These are phyloP conservation scores for Noccaea bulbosa DNA, from an alignment of 345 rosid species.

Conservation along the genomic window DNA sequence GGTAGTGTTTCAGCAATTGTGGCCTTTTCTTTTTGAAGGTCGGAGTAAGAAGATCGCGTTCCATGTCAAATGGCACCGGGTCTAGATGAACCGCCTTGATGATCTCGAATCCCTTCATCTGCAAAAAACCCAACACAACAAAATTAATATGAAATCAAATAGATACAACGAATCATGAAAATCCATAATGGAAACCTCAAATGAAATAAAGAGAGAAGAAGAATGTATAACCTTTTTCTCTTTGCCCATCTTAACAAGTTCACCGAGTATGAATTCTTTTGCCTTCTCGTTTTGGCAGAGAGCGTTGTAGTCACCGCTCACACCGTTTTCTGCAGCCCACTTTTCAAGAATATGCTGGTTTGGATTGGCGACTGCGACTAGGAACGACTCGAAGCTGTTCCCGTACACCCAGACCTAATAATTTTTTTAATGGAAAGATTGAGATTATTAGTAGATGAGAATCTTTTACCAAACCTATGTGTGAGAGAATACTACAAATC, in stretches of 20 bases:
- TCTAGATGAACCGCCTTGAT: slow-evolving; percentile 81
- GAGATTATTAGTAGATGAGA: slow-evolving; percentile 6
- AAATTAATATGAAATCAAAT: not conserved
- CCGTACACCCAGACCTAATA: slow-evolving; percentile 87
- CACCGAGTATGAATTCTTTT: slow-evolving; percentile 63
- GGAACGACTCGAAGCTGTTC: slow-evolving; percentile 82
- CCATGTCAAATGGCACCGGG: slow-evolving; percentile 75
- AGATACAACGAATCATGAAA: not conserved
- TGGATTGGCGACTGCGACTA: slow-evolving; percentile 73
- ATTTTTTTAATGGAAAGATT: slow-evolving; percentile 16
- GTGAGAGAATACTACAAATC: too few species aligned
- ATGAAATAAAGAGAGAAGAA: not conserved
- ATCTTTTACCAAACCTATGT: not conserved
- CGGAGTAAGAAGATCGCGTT: slow-evolving; percentile 79
- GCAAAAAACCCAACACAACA: slow-evolving; percentile 37
- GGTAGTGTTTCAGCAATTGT: slow-evolving; percentile 73
- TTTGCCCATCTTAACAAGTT: slow-evolving; percentile 67
- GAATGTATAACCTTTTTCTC: slow-evolving; percentile 62
- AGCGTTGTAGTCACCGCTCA: slow-evolving; percentile 59
- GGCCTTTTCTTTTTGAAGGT: slow-evolving; percentile 93
- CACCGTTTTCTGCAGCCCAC: slow-evolving; percentile 68
- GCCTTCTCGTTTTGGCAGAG: slow-evolving; percentile 69
- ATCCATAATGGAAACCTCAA: not conserved
- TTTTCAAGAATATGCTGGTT: slow-evolving; percentile 62
- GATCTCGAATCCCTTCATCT: slow-evolving; percentile 85